A percentile compares a stretch with the other conserved stretches of the same genome.
Evolutionary conservation across 2,329 filamentous ascomycete genomes (phyloP).

Genomic region (Curvularia verruculosa): DNA sequence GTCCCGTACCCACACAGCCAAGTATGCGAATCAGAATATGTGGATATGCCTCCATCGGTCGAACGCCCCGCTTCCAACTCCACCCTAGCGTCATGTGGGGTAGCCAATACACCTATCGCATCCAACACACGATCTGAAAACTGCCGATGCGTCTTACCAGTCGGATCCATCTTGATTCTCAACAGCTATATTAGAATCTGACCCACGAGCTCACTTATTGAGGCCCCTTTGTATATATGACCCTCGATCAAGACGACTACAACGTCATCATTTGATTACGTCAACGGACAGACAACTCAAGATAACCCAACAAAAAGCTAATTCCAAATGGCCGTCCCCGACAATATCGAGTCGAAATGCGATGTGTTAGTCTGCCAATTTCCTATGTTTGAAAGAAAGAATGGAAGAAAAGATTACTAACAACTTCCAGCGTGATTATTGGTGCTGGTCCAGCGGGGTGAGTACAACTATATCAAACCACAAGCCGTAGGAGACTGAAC

Average conservation of each 20-base stretch:
- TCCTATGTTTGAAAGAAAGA: not conserved
- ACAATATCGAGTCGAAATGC: conserved; percentile 39
- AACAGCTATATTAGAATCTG: conserved; percentile 6
- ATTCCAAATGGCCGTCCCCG: conserved; percentile 34
- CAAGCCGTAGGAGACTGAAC: not conserved
- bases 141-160: conserved; percentile 15
- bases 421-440: conserved; percentile 41
- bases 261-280: not conserved
- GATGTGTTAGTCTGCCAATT: conserved; percentile 38
- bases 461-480: not conserved
- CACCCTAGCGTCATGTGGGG: conserved; percentile 34
- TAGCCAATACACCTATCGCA: conserved; percentile 17
- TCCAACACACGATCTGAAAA: not conserved
- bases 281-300: not conserved
- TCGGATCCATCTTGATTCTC: not conserved
- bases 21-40: conserved; percentile 17
- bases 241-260: not conserved
- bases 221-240: not conserved
- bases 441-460: conserved; percentile 47
- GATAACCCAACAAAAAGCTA: not conserved
- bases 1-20: conserved; percentile 1
- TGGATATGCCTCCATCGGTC: conserved; percentile 12
- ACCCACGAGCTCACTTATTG: not conserved
- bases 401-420: conserved; percentile 10
- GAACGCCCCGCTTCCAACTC: conserved; percentile 9